These are phyloP conservation scores for Coix lacrymajobi DNA, from an alignment of 176 grass and related monocot species.

Conservation along the genomic window DNA sequence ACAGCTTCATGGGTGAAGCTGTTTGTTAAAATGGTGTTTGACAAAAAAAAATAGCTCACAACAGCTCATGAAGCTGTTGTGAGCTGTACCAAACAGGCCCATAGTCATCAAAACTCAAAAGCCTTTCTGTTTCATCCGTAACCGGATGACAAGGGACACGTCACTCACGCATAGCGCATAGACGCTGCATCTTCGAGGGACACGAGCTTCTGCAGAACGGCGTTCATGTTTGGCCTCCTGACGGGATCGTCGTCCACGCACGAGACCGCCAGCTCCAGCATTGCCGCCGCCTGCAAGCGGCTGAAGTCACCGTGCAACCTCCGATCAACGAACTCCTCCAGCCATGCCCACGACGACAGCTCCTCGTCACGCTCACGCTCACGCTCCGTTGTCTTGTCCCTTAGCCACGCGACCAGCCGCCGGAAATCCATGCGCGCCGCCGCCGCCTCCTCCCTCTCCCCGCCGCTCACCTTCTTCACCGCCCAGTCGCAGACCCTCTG, in stretches of 20 bases:
- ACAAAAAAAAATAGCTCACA: too few relatives aligned
- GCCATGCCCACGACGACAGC: slow-evolving; percentile 8
- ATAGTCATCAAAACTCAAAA: too few relatives aligned
- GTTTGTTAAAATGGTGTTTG: too few relatives aligned
- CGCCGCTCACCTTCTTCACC: background rate
- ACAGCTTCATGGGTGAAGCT: too few relatives aligned
- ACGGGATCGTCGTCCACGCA: slow-evolving; percentile 47
- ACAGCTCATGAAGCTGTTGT: too few relatives aligned
- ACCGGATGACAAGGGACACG: background rate
- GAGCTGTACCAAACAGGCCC: too few relatives aligned
- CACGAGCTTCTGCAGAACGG: slow-evolving; percentile 32
- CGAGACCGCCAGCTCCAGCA: slow-evolving; percentile 41
- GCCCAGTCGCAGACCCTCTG: slow-evolving; percentile 43
- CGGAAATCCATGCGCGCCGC: slow-evolving; percentile 1
- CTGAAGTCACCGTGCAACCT: slow-evolving; percentile 38
- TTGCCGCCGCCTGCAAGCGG: slow-evolving; percentile 17
- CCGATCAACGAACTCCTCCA: slow-evolving; percentile 32
- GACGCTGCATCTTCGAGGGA: background rate
- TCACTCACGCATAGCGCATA: background rate
- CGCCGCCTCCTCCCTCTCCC: background rate
- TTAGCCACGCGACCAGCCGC: slow-evolving; percentile 12
- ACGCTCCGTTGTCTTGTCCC: slow-evolving; percentile 4
- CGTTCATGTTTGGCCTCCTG: slow-evolving; percentile 46
- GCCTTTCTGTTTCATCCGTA: background rate
- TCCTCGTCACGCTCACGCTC: background rate